These are phyloP conservation scores for Auricularia sp. DNA, from an alignment of 768 basidiomycete species.

Conservation along the genomic window DNA sequence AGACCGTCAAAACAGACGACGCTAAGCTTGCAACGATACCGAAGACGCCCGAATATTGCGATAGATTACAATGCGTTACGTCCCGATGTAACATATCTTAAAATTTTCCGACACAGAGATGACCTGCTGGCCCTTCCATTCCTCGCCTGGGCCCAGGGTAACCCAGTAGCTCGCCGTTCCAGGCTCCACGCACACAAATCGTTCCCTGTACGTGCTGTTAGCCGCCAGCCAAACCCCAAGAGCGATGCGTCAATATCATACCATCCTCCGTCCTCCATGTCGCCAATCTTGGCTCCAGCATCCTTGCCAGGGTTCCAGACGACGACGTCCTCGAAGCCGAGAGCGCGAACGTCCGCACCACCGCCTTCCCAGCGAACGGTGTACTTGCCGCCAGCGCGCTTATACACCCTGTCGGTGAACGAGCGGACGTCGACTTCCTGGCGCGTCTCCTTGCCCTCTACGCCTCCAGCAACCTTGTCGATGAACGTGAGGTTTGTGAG, in stretches of 20 bases:
- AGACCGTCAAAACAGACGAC: too few species aligned
- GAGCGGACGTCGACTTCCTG: slow-evolving; percentile 53
- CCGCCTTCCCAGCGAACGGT: slow-evolving; percentile 51
- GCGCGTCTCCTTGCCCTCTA: slow-evolving; percentile 50
- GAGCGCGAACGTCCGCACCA: slow-evolving; percentile 41
- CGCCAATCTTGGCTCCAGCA: slow-evolving; percentile 61
- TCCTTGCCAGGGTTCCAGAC: slow-evolving; percentile 86
- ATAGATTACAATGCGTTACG: too few species aligned
- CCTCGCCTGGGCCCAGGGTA: slow-evolving; percentile 47
- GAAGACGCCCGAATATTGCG: too few species aligned
- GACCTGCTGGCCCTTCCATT: slow-evolving; percentile 71
- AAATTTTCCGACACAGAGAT: slow-evolving; percentile 27
- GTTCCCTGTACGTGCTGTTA: slow-evolving; percentile 42
- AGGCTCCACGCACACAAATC: slow-evolving; percentile 86
- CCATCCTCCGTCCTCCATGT: slow-evolving; percentile 90
- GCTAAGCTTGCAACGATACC: too few species aligned
- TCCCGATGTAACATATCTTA: too few species aligned
- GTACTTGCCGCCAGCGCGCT: slow-evolving; percentile 47
- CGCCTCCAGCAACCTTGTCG: slow-evolving; percentile 53
- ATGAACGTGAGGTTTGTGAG: slow-evolving; percentile 57
- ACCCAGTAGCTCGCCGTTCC: slow-evolving; percentile 72
- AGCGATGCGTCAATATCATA: slow-evolving; percentile 26
- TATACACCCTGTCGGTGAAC: slow-evolving; percentile 72
- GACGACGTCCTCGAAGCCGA: slow-evolving; percentile 70
- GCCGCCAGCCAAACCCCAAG: background rate